phyloP scores from a whole-genome alignment of 2,329 filamentous ascomycete species.

The Aspergillus chevalieri region DNA sequence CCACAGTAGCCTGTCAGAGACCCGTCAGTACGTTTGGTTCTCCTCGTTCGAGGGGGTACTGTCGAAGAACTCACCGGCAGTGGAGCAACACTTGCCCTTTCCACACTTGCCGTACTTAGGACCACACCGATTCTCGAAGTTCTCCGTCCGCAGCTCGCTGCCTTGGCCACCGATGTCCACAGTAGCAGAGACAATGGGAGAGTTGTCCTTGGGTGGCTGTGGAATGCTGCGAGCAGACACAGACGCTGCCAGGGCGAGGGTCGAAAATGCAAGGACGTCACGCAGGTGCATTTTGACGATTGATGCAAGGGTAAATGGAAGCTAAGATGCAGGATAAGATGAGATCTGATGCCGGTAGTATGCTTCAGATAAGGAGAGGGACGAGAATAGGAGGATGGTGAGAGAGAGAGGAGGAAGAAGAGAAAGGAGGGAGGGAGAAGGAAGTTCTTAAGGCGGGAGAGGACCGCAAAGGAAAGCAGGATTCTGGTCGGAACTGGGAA shows the following conservation, averaged over 20 bases:
- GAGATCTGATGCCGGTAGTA: conserved; percentile 6
- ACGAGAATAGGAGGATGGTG: conserved; percentile 2
- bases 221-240: conserved; percentile 8
- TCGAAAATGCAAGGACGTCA: conserved; percentile 7
- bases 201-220: neutral
- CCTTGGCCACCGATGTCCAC: neutral
- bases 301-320: conserved; percentile 5
- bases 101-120: conserved; percentile 28
- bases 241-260: conserved; percentile 8
- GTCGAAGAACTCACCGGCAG: conserved; percentile 23
- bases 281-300: conserved; percentile 17
- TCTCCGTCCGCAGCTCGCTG: conserved; percentile 10
- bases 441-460: neutral
- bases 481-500: neutral
- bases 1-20: conserved; percentile 32
- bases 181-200: neutral
- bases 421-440: neutral
- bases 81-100: conserved; percentile 33
- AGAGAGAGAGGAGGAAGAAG: neutral
- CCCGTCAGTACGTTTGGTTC: conserved; percentile 1
- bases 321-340: conserved; percentile 20
- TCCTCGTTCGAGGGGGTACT: neutral
- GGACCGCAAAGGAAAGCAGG: neutral
- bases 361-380: conserved; percentile 5
- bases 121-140: conserved; percentile 28